Evolutionary conservation across 495 filamentous ascomycete species (phyloP), one percentile per base, ranked within the genome.

Genomic region (Diplogelasinospora grovesii): DNA sequence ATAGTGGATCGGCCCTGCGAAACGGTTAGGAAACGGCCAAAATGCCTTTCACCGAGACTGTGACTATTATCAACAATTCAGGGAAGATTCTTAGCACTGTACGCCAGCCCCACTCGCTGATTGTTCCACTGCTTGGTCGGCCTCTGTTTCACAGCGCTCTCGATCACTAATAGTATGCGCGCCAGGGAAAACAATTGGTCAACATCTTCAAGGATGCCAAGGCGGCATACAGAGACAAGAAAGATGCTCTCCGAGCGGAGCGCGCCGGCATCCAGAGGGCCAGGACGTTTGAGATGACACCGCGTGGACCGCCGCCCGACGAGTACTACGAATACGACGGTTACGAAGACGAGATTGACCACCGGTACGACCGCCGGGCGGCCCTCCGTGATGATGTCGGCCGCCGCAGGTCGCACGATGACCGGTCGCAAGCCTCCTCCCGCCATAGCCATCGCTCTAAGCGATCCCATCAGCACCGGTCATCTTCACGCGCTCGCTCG

Each of bases 11-110:
- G n/a, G n/a, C n/a, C n/a, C n/a, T n/a, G n/a, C n/a, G n/a, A n/a
- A n/a, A n/a, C n/a, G n/a, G n/a, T n/a, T n/a, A n/a, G n/a, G n/a
- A n/a, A 36, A 30, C 40, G 30, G 43, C 47, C 53, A 66, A 63
- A 8, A 73, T 77, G 69, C 54, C 70, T 49, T 29, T 60, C 39
- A 65, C 66, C 41, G 70, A 95, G 66, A 86, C 86, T 27, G 82
- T 95, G 54, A 86, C 86, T 39, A 85, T 95, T 41, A 78, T 95
- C 63, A 89, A 95, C 68, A 85, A 83, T 54, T 93, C 88, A 43
- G 87, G 87, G 43, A 90, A 95, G 71, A 79, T 93, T 7, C 85
- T 95, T 36, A 89, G 82, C 72, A 92, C 84, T 41, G 87, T 92
- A 75, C 63, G 85, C 65, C 39, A 35, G 19, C 24, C 22, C 42